phyloP scores from a whole-genome alignment of 768 basidiomycete genomes.

The Xerocomus brunneocitrinus region DNA sequence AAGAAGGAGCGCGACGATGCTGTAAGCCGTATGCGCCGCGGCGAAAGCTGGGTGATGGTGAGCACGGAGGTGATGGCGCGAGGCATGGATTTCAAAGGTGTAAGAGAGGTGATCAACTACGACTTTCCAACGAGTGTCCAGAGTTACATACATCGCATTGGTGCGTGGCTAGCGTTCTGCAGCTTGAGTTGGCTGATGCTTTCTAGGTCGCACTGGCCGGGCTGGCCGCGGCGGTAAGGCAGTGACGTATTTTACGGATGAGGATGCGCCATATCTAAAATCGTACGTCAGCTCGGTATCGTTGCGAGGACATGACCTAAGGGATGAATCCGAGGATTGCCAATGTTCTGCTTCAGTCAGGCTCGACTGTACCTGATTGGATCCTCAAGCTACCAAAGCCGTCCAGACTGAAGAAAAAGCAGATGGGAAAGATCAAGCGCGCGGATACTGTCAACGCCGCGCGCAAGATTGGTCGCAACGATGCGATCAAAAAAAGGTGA shows the following conservation, averaged over 20 bases:
- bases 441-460: conserved; percentile 71
- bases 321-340: conserved; percentile 59
- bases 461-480: conserved; percentile 59
- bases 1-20: conserved; percentile 86
- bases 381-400: conserved; percentile 93
- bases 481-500: conserved; percentile 71
- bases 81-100: conserved; percentile 97
- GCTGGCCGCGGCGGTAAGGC: conserved; percentile 91
- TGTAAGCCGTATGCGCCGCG: conserved; percentile 77
- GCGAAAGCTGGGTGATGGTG: conserved; percentile 92
- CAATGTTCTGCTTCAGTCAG: conserved; percentile 91
- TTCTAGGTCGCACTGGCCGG: conserved; percentile 84
- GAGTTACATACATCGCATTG: conserved; percentile 95
- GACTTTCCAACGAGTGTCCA: conserved; percentile 96
- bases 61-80: conserved; percentile 97
- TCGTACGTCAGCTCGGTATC: conserved; percentile 46
- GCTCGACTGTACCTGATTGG: conserved; percentile 90
- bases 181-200: conserved; percentile 3
- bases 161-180: conserved; percentile 33
- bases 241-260: conserved; percentile 92
- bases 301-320: conserved; percentile 8
- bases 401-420: conserved; percentile 78
- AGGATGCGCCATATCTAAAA: conserved; percentile 89
- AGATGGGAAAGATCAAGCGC: conserved; percentile 82
- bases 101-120: conserved; percentile 92